A percentile compares a stretch with the other conserved stretches of the same genome.
Evolutionary conservation across 345 rosid species (phyloP).

Genomic region (Angophora floribunda): DNA sequence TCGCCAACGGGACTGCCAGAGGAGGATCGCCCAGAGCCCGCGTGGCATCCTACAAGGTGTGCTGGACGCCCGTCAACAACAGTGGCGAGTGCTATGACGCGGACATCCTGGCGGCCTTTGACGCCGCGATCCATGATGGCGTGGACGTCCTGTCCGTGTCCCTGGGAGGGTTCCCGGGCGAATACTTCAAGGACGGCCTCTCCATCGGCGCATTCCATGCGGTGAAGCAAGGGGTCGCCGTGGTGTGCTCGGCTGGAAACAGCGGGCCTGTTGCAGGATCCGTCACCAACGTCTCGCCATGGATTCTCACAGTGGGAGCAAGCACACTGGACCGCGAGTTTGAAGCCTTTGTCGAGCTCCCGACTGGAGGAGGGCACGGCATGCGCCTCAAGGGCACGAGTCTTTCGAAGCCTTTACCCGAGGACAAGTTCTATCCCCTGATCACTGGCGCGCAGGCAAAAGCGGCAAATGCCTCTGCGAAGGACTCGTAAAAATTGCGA

Average conservation of each 20-base stretch:
- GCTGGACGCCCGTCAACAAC: slow-evolving; percentile 20
- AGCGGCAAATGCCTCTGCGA: slow-evolving; percentile 8
- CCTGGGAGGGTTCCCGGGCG: slow-evolving; percentile 14
- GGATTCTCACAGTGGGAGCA: slow-evolving; percentile 57
- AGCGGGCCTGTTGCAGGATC: slow-evolving; percentile 24
- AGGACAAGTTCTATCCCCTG: slow-evolving; percentile 21
- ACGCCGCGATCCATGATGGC: slow-evolving; percentile 42
- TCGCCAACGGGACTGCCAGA: slow-evolving; percentile 28
- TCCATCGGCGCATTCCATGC: slow-evolving; percentile 52
- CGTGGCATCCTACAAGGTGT: slow-evolving; percentile 52
- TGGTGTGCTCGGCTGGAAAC: slow-evolving; percentile 48
- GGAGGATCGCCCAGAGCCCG: slow-evolving; percentile 56
- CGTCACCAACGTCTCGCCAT: slow-evolving; percentile 42
- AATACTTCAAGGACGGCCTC: slow-evolving; percentile 16
- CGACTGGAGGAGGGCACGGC: slow-evolving; percentile 8
- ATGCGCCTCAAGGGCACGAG: slow-evolving; percentile 29
- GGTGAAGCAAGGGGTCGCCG: slow-evolving; percentile 23
- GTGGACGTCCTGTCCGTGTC: slow-evolving; percentile 50
- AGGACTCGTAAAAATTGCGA: slow-evolving; percentile 26
- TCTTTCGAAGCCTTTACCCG: slow-evolving; percentile 23
- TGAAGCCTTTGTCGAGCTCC: slow-evolving; percentile 19
- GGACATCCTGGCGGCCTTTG: slow-evolving; percentile 36
- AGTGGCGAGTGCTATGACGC: slow-evolving; percentile 27
- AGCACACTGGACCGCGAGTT: slow-evolving; percentile 47
- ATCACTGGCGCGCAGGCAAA: slow-evolving; percentile 16